Evolutionary conservation across 2,329 filamentous ascomycete species (phyloP), one percentile per base, ranked within the genome.

Genomic region (Volutella citrinella): DNA sequence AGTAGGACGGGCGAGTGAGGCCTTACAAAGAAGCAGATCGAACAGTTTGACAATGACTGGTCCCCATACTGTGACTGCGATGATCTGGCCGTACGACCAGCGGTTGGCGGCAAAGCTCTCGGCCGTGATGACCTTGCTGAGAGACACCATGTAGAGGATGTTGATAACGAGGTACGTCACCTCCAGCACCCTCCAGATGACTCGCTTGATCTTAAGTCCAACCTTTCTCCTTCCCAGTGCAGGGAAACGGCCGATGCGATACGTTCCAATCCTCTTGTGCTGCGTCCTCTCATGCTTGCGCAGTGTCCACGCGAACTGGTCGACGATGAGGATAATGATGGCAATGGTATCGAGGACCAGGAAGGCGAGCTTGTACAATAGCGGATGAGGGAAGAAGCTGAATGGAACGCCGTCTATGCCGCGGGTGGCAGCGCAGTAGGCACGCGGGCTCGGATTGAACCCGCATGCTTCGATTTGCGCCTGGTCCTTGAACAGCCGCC

Each of bases 1-100:
- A 5, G 11, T n/a, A n/a, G n/a, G n/a, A n/a, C n/a, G n/a, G n/a
- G n/a, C n/a, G 21, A 17, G 16, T 13, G 22, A 7, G 9, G 20
- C 45, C 60, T 55, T 46, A 62, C 60, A 61, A n/a, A 63, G 34
- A 10, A 61, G 48, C 4, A 64, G 49, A 22, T 63, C 57, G 37
- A 64, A 58, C n/a, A 64, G 34, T 33, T 64, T 64, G 25, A 64
- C 59, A 34, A 64, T 62, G 38, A 64, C 59, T 8, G 61, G 61
- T 0, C 61, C 61, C 61, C 61, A 64, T 6, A 63, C 59, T 0
- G 61, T 63, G 20, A 64, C 57, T 23, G 61, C 61, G 25, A 64
- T 64, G 33, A 64, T 64, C 34, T 64, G 61, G 6, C 61, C 61
- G 15, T 64, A 64, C 0, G 52, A 56, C 61, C 61, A 64, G 14